Conservation (phyloP, 2,329 filamentous ascomycete species). For the Aureobasidium sp. region DNA sequence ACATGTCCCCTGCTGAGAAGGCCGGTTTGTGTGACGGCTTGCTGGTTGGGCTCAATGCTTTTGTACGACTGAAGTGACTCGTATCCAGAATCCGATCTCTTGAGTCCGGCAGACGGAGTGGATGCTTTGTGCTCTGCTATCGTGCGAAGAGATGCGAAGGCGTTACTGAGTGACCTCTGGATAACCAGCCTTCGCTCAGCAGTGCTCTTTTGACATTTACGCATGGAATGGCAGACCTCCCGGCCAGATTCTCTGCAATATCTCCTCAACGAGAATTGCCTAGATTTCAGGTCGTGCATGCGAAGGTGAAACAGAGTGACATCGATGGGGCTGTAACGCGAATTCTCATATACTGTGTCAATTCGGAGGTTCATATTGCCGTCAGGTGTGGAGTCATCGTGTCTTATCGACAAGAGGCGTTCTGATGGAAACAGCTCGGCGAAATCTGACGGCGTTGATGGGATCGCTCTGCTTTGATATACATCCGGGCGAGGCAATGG, state of each 20-base stretch:
- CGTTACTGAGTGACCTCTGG: constrained; percentile 53
- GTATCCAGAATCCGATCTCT: constrained; percentile 53
- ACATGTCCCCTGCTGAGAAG: constrained; percentile 32
- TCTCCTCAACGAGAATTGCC: constrained; percentile 82
- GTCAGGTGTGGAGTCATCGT: constrained; percentile 83
- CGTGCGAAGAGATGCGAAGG: constrained; percentile 47
- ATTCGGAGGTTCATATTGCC: constrained; percentile 95
- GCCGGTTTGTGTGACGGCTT: constrained; percentile 28
- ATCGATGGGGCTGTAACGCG: constrained; percentile 34
- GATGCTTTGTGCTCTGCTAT: constrained; percentile 45
- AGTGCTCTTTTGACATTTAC: constrained; percentile 55
- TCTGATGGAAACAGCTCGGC: constrained; percentile 78
- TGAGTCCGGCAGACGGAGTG: constrained; percentile 34
- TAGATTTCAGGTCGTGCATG: constrained; percentile 81
- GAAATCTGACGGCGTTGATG: constrained; percentile 76
- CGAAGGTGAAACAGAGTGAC: constrained; percentile 85
- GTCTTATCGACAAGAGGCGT: constrained; percentile 70
- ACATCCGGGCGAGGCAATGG: constrained; percentile 55
- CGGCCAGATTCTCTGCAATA: constrained; percentile 90
- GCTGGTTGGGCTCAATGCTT: constrained; percentile 26
- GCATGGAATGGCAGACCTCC: constrained; percentile 79
- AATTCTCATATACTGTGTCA: constrained; percentile 59
- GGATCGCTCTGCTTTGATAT: constrained; percentile 57
- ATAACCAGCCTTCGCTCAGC: constrained; percentile 43
- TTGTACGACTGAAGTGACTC: constrained; percentile 41